phyloP scores from a whole-genome alignment of 75 land plant genomes.

The Isoetes taiwanensis region DNA sequence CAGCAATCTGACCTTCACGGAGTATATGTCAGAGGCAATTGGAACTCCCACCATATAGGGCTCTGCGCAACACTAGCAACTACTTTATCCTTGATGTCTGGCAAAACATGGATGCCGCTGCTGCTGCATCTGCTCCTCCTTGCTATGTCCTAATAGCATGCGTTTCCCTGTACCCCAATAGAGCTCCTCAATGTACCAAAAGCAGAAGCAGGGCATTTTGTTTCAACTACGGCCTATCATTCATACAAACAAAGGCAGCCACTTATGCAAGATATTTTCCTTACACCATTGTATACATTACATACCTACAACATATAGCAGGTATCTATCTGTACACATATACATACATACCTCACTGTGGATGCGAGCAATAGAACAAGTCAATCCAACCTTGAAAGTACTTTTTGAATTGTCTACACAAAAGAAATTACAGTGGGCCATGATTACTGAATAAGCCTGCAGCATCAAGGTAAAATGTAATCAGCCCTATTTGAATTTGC shows the following conservation, averaged over 20 bases:
- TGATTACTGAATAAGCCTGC: conserved; percentile 97
- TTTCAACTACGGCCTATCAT: conserved; percentile 84
- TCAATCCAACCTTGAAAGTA: conserved; percentile 85
- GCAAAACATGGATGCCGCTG: conserved; percentile 85
- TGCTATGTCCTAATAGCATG: conserved; percentile 89
- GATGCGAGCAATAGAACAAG: conserved; percentile 88
- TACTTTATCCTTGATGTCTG: conserved; percentile 86
- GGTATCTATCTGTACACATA: not conserved
- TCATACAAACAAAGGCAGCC: conserved; percentile 2
- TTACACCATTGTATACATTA: no score
- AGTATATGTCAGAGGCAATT: conserved; percentile 88
- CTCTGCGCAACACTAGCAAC: conserved; percentile 93
- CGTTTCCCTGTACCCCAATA: conserved; percentile 78
- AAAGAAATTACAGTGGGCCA: conserved; percentile 92
- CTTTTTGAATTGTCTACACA: conserved; percentile 57
- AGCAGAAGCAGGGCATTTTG: conserved; percentile 88
- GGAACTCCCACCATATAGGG: conserved; percentile 99
- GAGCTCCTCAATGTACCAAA: conserved; percentile 84
- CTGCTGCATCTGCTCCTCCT: conserved; percentile 97
- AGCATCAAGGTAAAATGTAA: not conserved
- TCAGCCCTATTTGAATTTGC: no score
- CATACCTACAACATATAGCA: no score
- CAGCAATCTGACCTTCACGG: conserved; percentile 97
- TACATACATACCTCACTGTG: conserved; percentile 71
- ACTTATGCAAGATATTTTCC: not conserved